Base-by-base conservation (phyloP, 179 eudicot genomes). In the Actinidia polygama region DNA sequence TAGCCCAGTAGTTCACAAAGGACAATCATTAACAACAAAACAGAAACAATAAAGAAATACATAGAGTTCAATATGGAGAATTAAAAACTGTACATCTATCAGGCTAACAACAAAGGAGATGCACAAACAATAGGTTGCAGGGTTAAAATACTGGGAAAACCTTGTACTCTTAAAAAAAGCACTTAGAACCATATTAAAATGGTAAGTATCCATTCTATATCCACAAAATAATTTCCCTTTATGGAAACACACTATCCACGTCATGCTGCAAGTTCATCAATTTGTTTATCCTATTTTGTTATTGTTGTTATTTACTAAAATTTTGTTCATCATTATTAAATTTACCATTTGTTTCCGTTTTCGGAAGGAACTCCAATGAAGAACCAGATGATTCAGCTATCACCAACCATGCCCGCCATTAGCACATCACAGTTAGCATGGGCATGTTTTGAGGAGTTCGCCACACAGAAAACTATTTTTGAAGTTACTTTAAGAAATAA, bases 331-430 rank as follows among this genome's bases (percentile, higher is more conserved):
- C 5, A 14, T 30, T 40, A 67, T 14, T 26, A 9, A 67, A 30
- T 14, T 30, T 30, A 67, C 36, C 69, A 11, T 67, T 18, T 11
- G 8, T 30, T 67, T 30, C 44, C 4, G 44, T 67, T 5, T 30
- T 0, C 5, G 36, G 8, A 40, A 67, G 72, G 72, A 50, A 73
- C 76, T 44, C 76, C 78, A 23, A 36, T 12, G 62, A 75, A 53
- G 62, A 75, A 30, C 54, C 78, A 54, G 46, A 66, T 78, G 68
- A 61, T 91, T 40, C 83, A 86, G 71, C 81, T 85, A 7, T 81
- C 87, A 9, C 85, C 88, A 53, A 55, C 77, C 64, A 85, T 87
- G 88, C 91, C 91, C 0, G 10, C 62, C 11, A 88, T 90, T 76
- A 80, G 64, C 83, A 73, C 91, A 16, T 50, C 36, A 7, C 44